Conservation (phyloP, 2,329 filamentous ascomycete genomes). For the Sporothrix inflata region DNA sequence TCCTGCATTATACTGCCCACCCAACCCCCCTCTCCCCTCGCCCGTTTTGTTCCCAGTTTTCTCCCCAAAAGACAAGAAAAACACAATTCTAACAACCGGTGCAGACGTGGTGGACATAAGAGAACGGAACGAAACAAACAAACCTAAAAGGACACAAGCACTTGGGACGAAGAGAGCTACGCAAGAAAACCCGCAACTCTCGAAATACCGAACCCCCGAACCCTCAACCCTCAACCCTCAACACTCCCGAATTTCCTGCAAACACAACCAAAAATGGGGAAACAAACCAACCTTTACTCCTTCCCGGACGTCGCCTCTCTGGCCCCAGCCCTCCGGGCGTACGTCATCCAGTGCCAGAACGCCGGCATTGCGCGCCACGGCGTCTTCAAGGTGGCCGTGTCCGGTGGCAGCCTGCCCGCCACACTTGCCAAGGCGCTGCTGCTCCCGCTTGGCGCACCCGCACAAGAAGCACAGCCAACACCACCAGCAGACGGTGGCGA, state of each 20-base stretch:
- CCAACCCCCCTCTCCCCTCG: not conserved
- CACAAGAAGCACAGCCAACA: not conserved
- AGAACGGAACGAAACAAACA: not conserved
- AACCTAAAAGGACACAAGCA: not conserved
- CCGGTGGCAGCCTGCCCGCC: slow-evolving; percentile 89
- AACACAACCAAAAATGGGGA: slow-evolving; percentile 49
- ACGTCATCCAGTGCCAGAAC: slow-evolving; percentile 80
- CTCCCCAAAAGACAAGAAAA: not conserved
- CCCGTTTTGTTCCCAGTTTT: not conserved
- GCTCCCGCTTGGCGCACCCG: slow-evolving; percentile 43
- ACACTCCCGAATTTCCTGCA: not conserved
- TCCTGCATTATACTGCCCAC: not conserved
- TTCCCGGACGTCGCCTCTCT: slow-evolving; percentile 73
- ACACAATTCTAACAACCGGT: not conserved
- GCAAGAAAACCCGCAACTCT: not conserved
- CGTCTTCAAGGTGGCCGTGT: slow-evolving; percentile 88
- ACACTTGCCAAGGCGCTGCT: slow-evolving; percentile 85
- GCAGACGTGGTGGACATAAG: not conserved
- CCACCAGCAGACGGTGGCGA: slow-evolving; percentile 43
- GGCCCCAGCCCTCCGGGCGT: slow-evolving; percentile 75
- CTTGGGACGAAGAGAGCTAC: not conserved
- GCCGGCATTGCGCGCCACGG: slow-evolving; percentile 78
- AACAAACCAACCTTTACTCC: slow-evolving; percentile 74
- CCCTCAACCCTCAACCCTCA: not conserved
- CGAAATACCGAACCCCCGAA: not conserved